Evolutionary conservation across 1,284 basidiomycete species (phyloP).

Genomic region (Malassezia brasiliensis): DNA sequence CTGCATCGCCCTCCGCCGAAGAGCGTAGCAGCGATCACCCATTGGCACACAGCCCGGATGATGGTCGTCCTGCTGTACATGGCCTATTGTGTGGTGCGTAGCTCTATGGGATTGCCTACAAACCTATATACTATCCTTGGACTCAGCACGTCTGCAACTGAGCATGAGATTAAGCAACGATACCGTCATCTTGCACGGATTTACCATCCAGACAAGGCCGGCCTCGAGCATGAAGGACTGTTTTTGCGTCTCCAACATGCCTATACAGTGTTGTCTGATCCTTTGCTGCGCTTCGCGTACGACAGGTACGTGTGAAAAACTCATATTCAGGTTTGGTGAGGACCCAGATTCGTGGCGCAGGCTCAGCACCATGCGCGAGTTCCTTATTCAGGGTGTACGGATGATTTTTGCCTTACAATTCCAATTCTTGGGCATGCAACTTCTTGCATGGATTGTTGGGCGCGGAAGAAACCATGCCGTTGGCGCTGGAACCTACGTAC

Average conservation of each 20-base stretch:
- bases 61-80: conserved; percentile 2
- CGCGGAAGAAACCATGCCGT: neutral
- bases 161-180: conserved; percentile 3
- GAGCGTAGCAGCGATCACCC: neutral
- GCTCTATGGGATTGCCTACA: neutral
- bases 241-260: conserved; percentile 6
- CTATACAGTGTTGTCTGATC: conserved; percentile 9
- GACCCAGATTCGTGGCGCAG: neutral
- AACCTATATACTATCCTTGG: neutral
- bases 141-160: neutral
- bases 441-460: neutral
- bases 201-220: conserved; percentile 16
- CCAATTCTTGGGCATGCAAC: conserved; percentile 1
- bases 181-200: conserved; percentile 10
- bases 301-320: neutral
- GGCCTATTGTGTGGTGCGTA: neutral
- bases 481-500: neutral
- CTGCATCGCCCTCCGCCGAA: conserved; percentile 1
- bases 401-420: neutral
- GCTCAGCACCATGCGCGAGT: conserved; percentile 6
- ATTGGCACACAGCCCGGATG: conserved; percentile 2
- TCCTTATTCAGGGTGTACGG: conserved; percentile 1
- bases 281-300: conserved; percentile 3
- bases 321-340: conserved; percentile 4
- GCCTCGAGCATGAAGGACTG: neutral